Base-by-base conservation (phyloP, 257 asterid genomes). In the Jasminum sambac region DNA sequence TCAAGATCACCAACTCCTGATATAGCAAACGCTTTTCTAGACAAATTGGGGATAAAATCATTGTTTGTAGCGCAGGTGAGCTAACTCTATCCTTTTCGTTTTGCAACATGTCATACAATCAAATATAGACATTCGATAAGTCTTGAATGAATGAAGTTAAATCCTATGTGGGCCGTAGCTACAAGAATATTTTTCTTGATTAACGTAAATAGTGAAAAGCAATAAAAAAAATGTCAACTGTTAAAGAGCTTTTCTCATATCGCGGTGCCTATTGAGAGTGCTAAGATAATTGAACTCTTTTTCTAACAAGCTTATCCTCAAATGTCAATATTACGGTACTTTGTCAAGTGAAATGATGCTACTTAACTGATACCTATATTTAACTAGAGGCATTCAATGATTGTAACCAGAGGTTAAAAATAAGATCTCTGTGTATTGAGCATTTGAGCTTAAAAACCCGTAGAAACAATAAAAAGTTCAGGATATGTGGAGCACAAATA, bases 1-100 rank as follows among this genome's bases (percentile, higher is more conserved):
- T 82, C 86, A 24, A 78, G 86, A 79, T 82, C 86, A 38, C 86
- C 84, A 50, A 82, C 98, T 71, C 90, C 98, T 9, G 98, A 92
- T 76, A 81, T 85, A 52, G 98, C 98, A 0, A 80, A 83, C 61
- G 61, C 92, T 1, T 90, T 90, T 76, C 84, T 90, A 64, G 83
- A 90, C 5, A 90, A 90, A 80, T 70, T 92, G 84, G 91, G 83
- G 72, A 81, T 92, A 17, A 85, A 87, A 77, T 83, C 98, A 41
- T 76, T 85, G 92, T 92, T 92, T 70, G 96, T 81, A 34, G 90
- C 96, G 59, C 90, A 85, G 96, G 98, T 92, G 77, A 66, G 77
- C 67, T 21, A 26, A 3, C 21, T 2, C 0, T n/a, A 17, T 2
- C 26, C 63, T 46, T 39, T 67, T 44, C 4, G 36, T 30, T 30